phyloP scores from a whole-genome alignment of 2,329 filamentous ascomycete genomes.

The Neonectria sp. region DNA sequence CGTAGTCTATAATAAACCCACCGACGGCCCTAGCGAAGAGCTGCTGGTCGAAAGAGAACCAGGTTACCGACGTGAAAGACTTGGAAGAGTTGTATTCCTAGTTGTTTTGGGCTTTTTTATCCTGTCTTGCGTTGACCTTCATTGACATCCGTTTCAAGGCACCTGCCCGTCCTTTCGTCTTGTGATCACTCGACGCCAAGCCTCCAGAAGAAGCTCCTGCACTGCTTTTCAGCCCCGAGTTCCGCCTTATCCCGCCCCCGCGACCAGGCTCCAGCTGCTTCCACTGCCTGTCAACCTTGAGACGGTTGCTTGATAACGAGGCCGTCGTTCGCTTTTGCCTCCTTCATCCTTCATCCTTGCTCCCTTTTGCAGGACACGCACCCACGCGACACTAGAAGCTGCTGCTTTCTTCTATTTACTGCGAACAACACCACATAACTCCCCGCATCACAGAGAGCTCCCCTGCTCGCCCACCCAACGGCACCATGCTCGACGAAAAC shows the following conservation, averaged over 20 bases:
- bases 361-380: neutral
- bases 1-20: neutral
- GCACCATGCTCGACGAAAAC: constrained; percentile 89
- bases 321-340: constrained; percentile 3
- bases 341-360: neutral
- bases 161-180: constrained; percentile 9
- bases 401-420: neutral
- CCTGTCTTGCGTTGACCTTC: neutral
- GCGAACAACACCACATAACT: constrained; percentile 5
- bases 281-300: constrained; percentile 12
- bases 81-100: neutral
- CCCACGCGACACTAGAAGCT: neutral
- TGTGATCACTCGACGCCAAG: constrained; percentile 23
- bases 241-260: constrained; percentile 28
- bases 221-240: constrained; percentile 17
- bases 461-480: constrained; percentile 1
- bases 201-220: constrained; percentile 16
- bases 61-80: neutral
- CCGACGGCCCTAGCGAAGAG: neutral
- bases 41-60: neutral
- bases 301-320: constrained; percentile 15
- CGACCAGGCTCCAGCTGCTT: constrained; percentile 1
- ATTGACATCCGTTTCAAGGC: neutral
- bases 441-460: constrained; percentile 3
- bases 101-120: too few species aligned